A percentile compares a stretch with the other conserved stretches of the same genome.
phyloP scores from a whole-genome alignment of 371 early-diverging fungal genomes.

The Mortierella sp. region DNA sequence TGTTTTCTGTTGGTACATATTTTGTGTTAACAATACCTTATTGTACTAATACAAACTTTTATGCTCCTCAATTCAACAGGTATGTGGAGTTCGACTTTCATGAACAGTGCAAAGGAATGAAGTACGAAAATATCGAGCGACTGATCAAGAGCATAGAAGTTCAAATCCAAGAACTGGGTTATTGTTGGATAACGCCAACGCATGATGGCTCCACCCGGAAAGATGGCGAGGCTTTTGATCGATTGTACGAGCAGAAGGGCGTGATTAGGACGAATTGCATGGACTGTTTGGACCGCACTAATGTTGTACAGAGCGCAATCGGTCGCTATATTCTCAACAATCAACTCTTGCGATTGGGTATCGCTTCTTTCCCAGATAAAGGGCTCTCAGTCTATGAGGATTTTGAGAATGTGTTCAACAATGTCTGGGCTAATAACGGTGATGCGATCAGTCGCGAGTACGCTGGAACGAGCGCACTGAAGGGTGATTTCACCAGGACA shows the following conservation, averaged over 20 bases:
- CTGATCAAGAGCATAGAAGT: constrained; percentile 82
- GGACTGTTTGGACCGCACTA: constrained; percentile 99
- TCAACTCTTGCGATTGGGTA: constrained; percentile 75
- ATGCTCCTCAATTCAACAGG: constrained; percentile 7
- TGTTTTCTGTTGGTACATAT: too few relatives aligned
- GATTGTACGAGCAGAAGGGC: constrained; percentile 76
- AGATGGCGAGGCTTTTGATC: constrained; percentile 15
- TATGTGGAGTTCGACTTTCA: constrained; percentile 97
- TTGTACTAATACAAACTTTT: not conserved
- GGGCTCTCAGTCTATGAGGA: constrained; percentile 69
- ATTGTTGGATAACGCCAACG: constrained; percentile 70
- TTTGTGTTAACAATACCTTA: not conserved
- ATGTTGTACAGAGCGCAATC: constrained; percentile 96
- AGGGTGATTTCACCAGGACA: constrained; percentile 78
- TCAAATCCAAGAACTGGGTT: constrained; percentile 72
- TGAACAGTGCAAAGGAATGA: constrained; percentile 93
- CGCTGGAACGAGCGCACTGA: constrained; percentile 79
- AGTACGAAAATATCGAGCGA: constrained; percentile 73
- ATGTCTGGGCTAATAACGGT: constrained; percentile 80
- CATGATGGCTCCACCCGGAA: not conserved
- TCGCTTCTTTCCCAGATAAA: constrained; percentile 71
- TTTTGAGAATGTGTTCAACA: constrained; percentile 73
- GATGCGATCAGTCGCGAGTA: constrained; percentile 75
- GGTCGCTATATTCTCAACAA: constrained; percentile 77
- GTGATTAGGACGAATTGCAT: constrained; percentile 99